A percentile compares a stretch with the other conserved stretches of the same genome.
These are phyloP conservation scores for Chaetomiaceae sp. DNA, from an alignment of 2,329 filamentous ascomycete genomes.

Conservation along the genomic window DNA sequence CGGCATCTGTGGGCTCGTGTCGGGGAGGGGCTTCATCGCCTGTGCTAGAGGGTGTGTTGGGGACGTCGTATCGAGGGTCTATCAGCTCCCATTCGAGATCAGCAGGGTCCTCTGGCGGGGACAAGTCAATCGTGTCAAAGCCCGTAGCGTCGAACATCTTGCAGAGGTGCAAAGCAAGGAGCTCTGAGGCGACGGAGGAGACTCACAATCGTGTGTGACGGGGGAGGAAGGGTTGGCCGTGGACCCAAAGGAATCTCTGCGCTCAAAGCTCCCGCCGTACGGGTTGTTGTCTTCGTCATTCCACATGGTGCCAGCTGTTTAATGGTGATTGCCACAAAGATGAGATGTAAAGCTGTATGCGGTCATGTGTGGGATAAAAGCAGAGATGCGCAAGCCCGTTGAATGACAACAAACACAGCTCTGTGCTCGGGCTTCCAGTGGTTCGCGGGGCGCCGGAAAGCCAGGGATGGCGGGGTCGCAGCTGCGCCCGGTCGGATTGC, in stretches of 20 bases:
- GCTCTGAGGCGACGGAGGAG: background rate
- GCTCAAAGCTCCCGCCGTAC: constrained; percentile 86
- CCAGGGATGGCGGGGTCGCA: constrained; percentile 10
- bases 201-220: constrained; percentile 53
- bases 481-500: background rate
- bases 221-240: constrained; percentile 64
- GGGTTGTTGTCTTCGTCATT: constrained; percentile 99
- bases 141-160: constrained; percentile 9
- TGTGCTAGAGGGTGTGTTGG: constrained; percentile 67
- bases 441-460: background rate
- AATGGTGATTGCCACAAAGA: background rate
- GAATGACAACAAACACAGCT: background rate
- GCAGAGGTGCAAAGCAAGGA: background rate
- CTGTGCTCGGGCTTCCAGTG: background rate
- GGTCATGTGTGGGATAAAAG: constrained; percentile 1
- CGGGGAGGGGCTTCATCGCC: constrained; percentile 59
- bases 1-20: constrained; percentile 38
- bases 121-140: constrained; percentile 29
- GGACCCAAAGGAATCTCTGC: constrained; percentile 72
- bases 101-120: constrained; percentile 39
- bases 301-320: constrained; percentile 63
- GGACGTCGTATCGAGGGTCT: constrained; percentile 59
- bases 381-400: background rate
- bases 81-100: constrained; percentile 42
- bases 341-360: background rate